phyloP scores from a whole-genome alignment of 179 eudicot genomes.

The Spinacia oleracea region DNA sequence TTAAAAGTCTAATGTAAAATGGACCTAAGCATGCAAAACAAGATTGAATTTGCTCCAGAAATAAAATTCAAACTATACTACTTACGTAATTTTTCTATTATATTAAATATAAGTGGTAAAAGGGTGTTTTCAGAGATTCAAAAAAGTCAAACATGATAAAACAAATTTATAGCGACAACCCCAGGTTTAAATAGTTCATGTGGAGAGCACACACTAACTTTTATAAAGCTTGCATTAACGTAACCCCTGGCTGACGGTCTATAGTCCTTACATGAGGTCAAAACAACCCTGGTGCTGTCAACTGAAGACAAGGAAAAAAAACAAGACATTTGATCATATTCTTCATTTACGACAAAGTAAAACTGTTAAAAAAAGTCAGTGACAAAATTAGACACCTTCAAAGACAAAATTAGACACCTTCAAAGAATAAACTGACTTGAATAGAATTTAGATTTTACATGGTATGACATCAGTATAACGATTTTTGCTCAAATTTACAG shows the following conservation, averaged over 20 bases:
- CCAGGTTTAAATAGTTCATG: neutral
- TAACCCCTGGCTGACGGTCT: conserved; percentile 75
- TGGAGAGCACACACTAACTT: conserved; percentile 38
- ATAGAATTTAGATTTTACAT: conserved; percentile 54
- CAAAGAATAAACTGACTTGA: conserved; percentile 7
- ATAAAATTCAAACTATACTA: neutral
- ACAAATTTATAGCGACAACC: neutral
- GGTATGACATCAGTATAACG: conserved; percentile 84
- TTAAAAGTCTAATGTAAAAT: neutral
- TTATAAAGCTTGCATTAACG: conserved; percentile 83
- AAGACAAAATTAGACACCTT: neutral
- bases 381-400: neutral
- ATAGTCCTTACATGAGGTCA: conserved; percentile 69
- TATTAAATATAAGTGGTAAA: neutral
- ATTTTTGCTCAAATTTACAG: conserved; percentile 62
- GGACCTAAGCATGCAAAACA: neutral
- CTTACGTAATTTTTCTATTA: neutral
- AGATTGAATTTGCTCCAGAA: neutral
- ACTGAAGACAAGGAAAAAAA: conserved; percentile 46
- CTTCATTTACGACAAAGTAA: neutral
- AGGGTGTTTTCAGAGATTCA: neutral
- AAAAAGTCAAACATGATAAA: neutral
- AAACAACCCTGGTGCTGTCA: conserved; percentile 73
- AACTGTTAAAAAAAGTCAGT: conserved; percentile 6
- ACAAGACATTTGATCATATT: neutral